Evolutionary conservation across 2,329 filamentous ascomycete genomes (phyloP).

Genomic region (Trichoderma pleuroti): DNA sequence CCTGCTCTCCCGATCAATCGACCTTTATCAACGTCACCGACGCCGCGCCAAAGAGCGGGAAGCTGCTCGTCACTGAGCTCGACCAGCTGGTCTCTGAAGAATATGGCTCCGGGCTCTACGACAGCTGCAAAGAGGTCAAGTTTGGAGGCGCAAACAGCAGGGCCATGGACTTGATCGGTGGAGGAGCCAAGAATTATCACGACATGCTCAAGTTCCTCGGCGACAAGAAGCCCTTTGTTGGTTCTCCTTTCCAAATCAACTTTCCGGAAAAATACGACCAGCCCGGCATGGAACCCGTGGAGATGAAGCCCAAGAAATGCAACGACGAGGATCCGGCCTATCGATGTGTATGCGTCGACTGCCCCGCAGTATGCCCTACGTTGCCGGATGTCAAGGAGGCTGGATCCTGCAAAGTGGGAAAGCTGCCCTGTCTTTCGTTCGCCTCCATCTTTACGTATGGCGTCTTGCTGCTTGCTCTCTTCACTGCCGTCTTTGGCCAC

Average conservation of each 20-base stretch:
- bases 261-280: constrained; percentile 66
- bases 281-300: constrained; percentile 65
- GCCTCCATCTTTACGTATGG: constrained; percentile 84
- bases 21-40: constrained; percentile 90
- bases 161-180: constrained; percentile 94
- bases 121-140: constrained; percentile 99
- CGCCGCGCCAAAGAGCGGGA: constrained; percentile 58
- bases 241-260: constrained; percentile 98
- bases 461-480: constrained; percentile 64
- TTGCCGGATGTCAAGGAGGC: constrained; percentile 70
- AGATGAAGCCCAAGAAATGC: constrained; percentile 77
- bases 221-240: constrained; percentile 76
- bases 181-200: constrained; percentile 85
- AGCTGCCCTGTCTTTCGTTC: constrained; percentile 91
- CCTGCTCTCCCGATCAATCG: constrained; percentile 94
- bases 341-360: constrained; percentile 91
- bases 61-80: constrained; percentile 74
- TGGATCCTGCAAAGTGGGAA: constrained; percentile 75
- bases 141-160: constrained; percentile 91
- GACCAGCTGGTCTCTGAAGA: constrained; percentile 83
- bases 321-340: constrained; percentile 84
- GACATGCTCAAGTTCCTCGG: constrained; percentile 88
- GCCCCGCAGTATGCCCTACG: constrained; percentile 77
- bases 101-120: constrained; percentile 84
- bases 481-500: constrained; percentile 67